Conservation (phyloP, 768 basidiomycete genomes). For the Suillus weaverae region DNA sequence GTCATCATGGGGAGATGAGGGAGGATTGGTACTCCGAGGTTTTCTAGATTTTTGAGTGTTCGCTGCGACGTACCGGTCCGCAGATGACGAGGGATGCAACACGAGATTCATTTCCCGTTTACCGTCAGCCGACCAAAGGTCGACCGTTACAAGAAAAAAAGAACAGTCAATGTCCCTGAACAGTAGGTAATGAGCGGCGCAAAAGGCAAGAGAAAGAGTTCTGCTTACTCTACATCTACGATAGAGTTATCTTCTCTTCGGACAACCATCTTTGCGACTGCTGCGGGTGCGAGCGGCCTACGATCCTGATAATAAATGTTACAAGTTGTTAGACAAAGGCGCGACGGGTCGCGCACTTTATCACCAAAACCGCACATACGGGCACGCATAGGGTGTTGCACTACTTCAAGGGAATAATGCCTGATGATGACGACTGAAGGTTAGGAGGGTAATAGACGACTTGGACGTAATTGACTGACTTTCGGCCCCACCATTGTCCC, state of each 20-base stretch:
- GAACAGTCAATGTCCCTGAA: conserved; percentile 80
- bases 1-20: conserved; percentile 31
- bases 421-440: conserved; percentile 38
- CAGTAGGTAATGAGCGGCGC: conserved; percentile 6
- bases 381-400: conserved; percentile 87
- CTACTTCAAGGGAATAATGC: conserved; percentile 80
- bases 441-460: conserved; percentile 10
- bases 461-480: conserved; percentile 39
- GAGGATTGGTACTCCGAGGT: conserved; percentile 33
- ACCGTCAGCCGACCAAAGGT: conserved; percentile 86
- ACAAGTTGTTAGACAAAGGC: conserved; percentile 17
- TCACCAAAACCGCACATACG: conserved; percentile 97
- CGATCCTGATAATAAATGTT: conserved; percentile 63
- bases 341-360: conserved; percentile 56
- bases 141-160: conserved; percentile 90
- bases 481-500: conserved; percentile 69
- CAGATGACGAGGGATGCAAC: conserved; percentile 74
- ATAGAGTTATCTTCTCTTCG: conserved; percentile 62
- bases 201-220: neutral
- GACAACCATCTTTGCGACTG: conserved; percentile 82
- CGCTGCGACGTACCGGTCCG: conserved; percentile 65
- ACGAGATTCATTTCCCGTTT: conserved; percentile 87
- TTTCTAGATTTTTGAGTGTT: conserved; percentile 38
- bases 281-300: conserved; percentile 87
- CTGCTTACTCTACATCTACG: conserved; percentile 74